Conservation (phyloP, 1,139 yeast species). For the Sugiyamaella japonica region DNA sequence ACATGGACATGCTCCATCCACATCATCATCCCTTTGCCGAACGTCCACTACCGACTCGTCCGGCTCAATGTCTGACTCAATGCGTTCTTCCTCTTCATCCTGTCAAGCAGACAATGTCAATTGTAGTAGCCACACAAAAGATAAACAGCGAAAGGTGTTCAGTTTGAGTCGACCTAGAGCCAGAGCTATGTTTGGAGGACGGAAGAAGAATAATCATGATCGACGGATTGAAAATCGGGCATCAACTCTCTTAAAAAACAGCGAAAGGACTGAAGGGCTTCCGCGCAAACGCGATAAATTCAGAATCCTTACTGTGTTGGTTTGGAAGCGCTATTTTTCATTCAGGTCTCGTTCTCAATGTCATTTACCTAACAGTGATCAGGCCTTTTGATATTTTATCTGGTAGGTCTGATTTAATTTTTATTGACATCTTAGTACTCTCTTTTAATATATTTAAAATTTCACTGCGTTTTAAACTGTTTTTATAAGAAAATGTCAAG, state of each 20-base stretch:
- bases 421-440: not conserved
- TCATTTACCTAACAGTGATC: conserved; percentile 1
- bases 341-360: not conserved
- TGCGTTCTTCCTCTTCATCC: not conserved
- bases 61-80: not conserved
- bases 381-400: not conserved
- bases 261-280: not conserved
- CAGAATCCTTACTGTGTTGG: conserved; percentile 8
- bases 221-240: not conserved
- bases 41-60: not conserved
- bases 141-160: not conserved
- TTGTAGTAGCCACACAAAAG: not conserved
- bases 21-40: not conserved
- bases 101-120: not conserved
- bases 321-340: conserved; percentile 8
- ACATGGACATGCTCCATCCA: not conserved
- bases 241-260: not conserved
- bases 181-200: not conserved
- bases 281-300: conserved; percentile 15
- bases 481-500: too few species aligned
- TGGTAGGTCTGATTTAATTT: not conserved
- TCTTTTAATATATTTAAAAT: too few species aligned
- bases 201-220: too few species aligned
- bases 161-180: not conserved
- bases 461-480: too few species aligned